Evolutionary conservation across 163 green algal genomes (phyloP).

Genomic region (Chlamydomonas reinhardtii): DNA sequence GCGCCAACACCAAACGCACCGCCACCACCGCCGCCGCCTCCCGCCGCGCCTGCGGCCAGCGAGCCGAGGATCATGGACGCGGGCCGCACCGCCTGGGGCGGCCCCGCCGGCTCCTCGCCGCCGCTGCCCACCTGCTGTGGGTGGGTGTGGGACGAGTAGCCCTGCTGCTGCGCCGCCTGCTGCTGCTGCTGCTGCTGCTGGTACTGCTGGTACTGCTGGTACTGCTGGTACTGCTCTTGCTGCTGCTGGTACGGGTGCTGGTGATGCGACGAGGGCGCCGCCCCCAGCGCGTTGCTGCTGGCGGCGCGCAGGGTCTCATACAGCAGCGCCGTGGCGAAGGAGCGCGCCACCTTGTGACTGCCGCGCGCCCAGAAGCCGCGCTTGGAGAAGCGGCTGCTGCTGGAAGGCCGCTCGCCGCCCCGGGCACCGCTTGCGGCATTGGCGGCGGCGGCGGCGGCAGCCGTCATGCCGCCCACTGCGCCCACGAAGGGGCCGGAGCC

Average conservation of each 20-base stretch:
- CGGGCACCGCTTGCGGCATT: too few relatives aligned
- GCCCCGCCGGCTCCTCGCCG: too few relatives aligned
- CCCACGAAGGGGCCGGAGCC: background rate
- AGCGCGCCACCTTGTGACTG: constrained; percentile 3
- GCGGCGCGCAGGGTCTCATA: constrained; percentile 31
- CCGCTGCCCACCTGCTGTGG: background rate
- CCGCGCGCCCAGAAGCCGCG: background rate
- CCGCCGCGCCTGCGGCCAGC: too few relatives aligned
- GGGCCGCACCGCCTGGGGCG: too few relatives aligned
- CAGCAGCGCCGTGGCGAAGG: constrained; percentile 18
- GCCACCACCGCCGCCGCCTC: too few relatives aligned
- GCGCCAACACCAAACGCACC: too few relatives aligned
- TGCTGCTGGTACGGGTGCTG: background rate
- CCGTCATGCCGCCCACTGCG: background rate
- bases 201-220: background rate
- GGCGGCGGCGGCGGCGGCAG: background rate
- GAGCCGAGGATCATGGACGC: too few relatives aligned
- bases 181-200: background rate
- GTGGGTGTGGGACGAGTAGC: background rate
- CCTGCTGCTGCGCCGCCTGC: background rate
- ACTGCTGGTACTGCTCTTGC: background rate
- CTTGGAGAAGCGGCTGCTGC: background rate
- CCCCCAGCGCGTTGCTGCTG: constrained; percentile 5
- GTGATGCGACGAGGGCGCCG: too few relatives aligned
- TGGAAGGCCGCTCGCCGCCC: background rate